Evolutionary conservation across 2,329 filamentous ascomycete species (phyloP), one percentile per base, ranked within the genome.

Genomic region (Exophiala spinifera): DNA sequence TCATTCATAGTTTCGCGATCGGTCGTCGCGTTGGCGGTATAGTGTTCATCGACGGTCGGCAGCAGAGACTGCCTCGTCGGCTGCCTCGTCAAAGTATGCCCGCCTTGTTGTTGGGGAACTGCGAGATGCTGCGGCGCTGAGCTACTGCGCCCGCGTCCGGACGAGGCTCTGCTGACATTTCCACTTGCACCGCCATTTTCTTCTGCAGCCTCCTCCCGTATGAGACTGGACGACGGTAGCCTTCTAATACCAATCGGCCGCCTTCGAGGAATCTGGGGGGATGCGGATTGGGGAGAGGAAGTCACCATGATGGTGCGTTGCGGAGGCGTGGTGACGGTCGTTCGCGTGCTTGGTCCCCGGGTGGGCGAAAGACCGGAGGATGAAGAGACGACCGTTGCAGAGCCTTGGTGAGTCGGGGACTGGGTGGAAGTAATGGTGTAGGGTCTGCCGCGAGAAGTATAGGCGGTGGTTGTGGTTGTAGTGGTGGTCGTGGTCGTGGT

Each of bases 221-320:
- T 48, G 33, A 54, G 25, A 23, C 54, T 50, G 11, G 46, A 17
- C 1, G 62, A 64, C 3, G 57, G 56, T 15, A 64, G 44, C 33
- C 62, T 50, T 34, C 56, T 55, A 36, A 64, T 64, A 5, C 60
- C 53, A 28, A 64, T 62, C 3, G 62, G 60, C 28, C 62, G 53
- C 8, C 33, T 23, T 36, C 59, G 48, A 20, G 37, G 49, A 17
- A 51, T 25, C 28, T 31, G 28, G 28, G 28, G 28, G 11, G 28
- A 31, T 6, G 11, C 28, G 28, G 28, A 31, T 31, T 31, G 4
- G 28, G 28, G 28, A 31, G 28, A 31, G 28, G 45, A 48, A 19
- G 25, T 19, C 6, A 31, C 21, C 14, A 55, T 44, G 17, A 10
- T 19, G 14, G 36, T 39, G 3, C 36, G 36, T 43, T 56, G 51